Percentiles rank a stretch among this genome's conserved stretches.
Evolutionary conservation across 768 basidiomycete species (phyloP).

Genomic region (Russula earlei): DNA sequence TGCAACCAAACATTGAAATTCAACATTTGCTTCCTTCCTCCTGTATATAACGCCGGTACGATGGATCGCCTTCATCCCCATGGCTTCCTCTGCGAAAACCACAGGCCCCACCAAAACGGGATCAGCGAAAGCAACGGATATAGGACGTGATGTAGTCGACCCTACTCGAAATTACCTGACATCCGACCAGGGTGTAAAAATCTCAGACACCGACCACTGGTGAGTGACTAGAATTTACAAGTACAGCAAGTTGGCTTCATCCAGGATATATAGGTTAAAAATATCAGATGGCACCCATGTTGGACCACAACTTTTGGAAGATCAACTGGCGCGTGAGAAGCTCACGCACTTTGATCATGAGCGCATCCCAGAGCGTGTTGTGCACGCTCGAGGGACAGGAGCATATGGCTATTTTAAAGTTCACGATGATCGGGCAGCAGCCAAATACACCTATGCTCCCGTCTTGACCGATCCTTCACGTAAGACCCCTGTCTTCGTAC

Average conservation of each 20-base stretch:
- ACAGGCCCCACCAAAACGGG: background rate
- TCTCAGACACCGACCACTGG: conserved; percentile 62
- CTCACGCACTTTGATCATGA: conserved; percentile 79
- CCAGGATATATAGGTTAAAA: conserved; percentile 39
- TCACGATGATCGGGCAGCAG: conserved; percentile 58
- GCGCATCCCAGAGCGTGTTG: conserved; percentile 76
- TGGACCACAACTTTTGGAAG: conserved; percentile 73
- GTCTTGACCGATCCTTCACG: conserved; percentile 66
- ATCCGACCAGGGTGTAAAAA: conserved; percentile 51
- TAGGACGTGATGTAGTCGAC: conserved; percentile 29
- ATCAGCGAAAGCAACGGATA: conserved; percentile 20
- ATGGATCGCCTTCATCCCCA: background rate
- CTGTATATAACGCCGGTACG: background rate
- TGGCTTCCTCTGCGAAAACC: background rate
- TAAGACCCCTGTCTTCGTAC: conserved; percentile 67
- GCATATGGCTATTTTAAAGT: conserved; percentile 83
- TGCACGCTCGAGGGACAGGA: conserved; percentile 55
- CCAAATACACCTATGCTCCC: conserved; percentile 59
- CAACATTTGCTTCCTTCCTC: background rate
- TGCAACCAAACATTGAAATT: background rate
- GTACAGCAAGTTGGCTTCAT: background rate
- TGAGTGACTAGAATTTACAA: conserved; percentile 22
- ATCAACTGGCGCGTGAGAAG: conserved; percentile 66
- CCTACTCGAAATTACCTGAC: conserved; percentile 32
- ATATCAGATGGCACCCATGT: conserved; percentile 36